Percentiles rank a stretch among this genome's conserved stretches.
phyloP scores from a whole-genome alignment of 495 filamentous ascomycete genomes.

The Astrocystis sublimbata region DNA sequence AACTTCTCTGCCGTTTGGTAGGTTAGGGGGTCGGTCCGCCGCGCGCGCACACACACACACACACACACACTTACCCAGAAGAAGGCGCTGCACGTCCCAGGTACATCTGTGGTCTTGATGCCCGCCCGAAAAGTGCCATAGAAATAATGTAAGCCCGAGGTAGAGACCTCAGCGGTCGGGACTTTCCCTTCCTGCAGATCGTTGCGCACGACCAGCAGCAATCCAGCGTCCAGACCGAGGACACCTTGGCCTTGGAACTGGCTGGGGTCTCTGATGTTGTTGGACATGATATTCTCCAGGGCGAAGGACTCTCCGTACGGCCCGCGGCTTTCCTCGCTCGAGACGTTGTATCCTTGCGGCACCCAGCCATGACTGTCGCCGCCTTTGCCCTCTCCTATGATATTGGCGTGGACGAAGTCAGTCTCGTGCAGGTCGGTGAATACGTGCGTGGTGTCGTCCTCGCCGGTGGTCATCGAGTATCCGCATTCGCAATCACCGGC shows the following conservation, averaged over 20 bases:
- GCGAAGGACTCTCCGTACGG: conserved; percentile 65
- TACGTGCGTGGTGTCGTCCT: conserved; percentile 44
- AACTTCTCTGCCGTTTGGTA: no score
- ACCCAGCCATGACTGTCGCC: conserved; percentile 49
- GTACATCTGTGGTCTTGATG: conserved; percentile 58
- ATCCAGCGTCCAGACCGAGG: conserved; percentile 53
- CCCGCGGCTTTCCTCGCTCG: conserved; percentile 53
- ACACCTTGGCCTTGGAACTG: conserved; percentile 41
- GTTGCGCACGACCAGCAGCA: conserved; percentile 61
- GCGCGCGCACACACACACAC: no score
- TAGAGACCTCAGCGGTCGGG: conserved; percentile 60
- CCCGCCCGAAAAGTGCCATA: conserved; percentile 67
- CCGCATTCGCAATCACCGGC: conserved; percentile 70
- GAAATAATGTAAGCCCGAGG: conserved; percentile 56
- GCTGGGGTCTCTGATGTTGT: conserved; percentile 43
- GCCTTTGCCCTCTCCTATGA: conserved; percentile 41
- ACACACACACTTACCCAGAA: conserved; percentile 65
- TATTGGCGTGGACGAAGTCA: conserved; percentile 63
- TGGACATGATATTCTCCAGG: conserved; percentile 54
- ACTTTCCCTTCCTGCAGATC: conserved; percentile 52
- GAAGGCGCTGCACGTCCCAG: conserved; percentile 73
- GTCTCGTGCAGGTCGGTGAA: conserved; percentile 71
- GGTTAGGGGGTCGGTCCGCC: no score
- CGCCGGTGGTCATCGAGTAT: conserved; percentile 46
- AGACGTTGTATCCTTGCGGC: conserved; percentile 64